A percentile compares a stretch with the other conserved stretches of the same genome.
phyloP scores from a whole-genome alignment of 768 basidiomycete species.

The Leccinum boreale region DNA sequence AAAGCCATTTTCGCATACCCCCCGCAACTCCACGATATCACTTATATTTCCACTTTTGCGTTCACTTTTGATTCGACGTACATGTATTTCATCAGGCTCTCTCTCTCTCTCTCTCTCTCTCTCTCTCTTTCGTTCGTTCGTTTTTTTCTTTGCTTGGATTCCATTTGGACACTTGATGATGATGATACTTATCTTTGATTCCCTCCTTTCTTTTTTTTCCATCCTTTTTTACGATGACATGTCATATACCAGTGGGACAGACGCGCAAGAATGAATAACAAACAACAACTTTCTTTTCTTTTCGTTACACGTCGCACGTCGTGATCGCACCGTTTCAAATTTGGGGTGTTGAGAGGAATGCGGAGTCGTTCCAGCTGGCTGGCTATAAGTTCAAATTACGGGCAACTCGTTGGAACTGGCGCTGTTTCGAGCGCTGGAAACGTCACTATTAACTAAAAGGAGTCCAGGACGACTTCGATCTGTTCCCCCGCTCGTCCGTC shows the following conservation, averaged over 20 bases:
- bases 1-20: slow-evolving; percentile 23
- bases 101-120: slow-evolving; percentile 1
- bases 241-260: slow-evolving; percentile 6
- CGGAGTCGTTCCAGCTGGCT: too few relatives aligned
- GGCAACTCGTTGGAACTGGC: too few relatives aligned
- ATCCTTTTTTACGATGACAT: background rate
- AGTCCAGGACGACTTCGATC: background rate
- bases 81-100: slow-evolving; percentile 7
- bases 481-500: background rate
- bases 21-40: slow-evolving; percentile 26
- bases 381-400: too few relatives aligned
- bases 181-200: slow-evolving; percentile 2
- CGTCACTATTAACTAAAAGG: background rate
- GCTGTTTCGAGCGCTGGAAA: too few relatives aligned
- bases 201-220: background rate
- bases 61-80: slow-evolving; percentile 19
- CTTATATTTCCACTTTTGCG: slow-evolving; percentile 19
- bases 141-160: slow-evolving; percentile 1
- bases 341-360: background rate
- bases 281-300: background rate
- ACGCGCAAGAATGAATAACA: background rate
- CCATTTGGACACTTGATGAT: slow-evolving; percentile 4
- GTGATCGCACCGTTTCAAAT: background rate
- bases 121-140: background rate
- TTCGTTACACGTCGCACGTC: too few relatives aligned